These are phyloP conservation scores for Gyromitra esculenta DNA, from an alignment of 2,329 filamentous ascomycete species.

Conservation along the genomic window DNA sequence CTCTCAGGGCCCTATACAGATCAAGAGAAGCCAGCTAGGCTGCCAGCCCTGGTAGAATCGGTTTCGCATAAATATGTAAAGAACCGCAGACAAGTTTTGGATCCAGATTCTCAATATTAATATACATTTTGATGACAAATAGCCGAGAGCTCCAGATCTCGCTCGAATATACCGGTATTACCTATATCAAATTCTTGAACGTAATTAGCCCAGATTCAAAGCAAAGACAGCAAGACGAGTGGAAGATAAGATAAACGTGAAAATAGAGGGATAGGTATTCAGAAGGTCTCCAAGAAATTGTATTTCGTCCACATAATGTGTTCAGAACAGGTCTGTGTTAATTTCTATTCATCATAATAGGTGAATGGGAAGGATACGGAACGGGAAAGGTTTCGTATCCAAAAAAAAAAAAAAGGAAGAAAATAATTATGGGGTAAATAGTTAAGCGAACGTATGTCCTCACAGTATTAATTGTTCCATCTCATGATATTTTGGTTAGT, in stretches of 20 bases:
- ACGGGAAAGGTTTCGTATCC: not conserved
- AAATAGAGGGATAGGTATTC: constrained; percentile 6
- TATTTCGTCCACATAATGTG: constrained; percentile 49
- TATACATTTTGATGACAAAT: too few relatives aligned
- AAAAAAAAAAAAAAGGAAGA: not conserved
- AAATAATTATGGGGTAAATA: not conserved
- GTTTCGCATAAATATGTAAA: not conserved
- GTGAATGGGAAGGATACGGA: not conserved
- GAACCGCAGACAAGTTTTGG: not conserved
- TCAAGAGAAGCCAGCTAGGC: not conserved
- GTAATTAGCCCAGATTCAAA: constrained; percentile 5
- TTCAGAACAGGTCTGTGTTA: constrained; percentile 52
- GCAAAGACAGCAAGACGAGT: not conserved
- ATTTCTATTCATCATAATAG: constrained; percentile 52
- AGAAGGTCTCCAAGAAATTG: constrained; percentile 52
- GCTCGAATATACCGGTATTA: not conserved
- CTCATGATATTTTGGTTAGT: not conserved
- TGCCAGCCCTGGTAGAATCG: not conserved
- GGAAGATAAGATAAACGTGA: not conserved
- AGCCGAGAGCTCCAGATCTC: not conserved
- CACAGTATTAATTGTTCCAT: constrained; percentile 17
- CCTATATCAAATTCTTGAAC: not conserved
- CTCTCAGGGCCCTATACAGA: not conserved
- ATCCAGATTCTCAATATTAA: not conserved
- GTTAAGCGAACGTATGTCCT: not conserved